phyloP scores from a whole-genome alignment of 2,329 filamentous ascomycete genomes.

The Dothistroma septosporum region DNA sequence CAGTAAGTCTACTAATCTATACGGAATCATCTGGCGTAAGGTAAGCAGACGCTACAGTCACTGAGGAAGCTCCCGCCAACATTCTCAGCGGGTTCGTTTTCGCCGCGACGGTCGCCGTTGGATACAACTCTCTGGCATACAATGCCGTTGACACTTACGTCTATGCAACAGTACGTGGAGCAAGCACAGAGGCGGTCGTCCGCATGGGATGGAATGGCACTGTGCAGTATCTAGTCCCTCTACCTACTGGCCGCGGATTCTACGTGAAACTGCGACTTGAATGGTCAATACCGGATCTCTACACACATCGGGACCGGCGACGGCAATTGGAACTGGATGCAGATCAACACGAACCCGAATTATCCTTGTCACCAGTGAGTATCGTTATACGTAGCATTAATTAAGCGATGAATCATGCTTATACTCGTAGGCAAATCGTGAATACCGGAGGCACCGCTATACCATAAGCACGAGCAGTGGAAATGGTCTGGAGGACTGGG shows the following conservation, averaged over 20 bases:
- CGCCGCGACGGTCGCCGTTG: neutral
- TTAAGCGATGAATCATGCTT: neutral
- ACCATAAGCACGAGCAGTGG: neutral
- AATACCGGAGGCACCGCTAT: neutral
- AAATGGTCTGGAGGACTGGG: constrained; percentile 14
- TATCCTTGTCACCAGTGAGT: constrained; percentile 5
- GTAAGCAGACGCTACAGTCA: constrained; percentile 1
- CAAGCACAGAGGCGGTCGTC: constrained; percentile 1
- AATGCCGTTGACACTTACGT: constrained; percentile 14
- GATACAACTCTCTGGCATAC: constrained; percentile 13
- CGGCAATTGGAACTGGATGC: neutral
- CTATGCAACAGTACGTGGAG: constrained; percentile 13
- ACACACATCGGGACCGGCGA: constrained; percentile 3
- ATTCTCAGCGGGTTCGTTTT: no score
- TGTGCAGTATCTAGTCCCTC: constrained; percentile 1
- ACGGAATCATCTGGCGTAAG: constrained; percentile 1
- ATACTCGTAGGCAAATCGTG: constrained; percentile 14
- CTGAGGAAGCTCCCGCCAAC: neutral
- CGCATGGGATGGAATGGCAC: constrained; percentile 8
- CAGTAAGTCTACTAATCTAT: neutral
- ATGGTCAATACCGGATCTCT: constrained; percentile 12
- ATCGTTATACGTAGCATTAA: neutral
- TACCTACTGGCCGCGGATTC: constrained; percentile 2
- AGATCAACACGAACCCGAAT: constrained; percentile 11
- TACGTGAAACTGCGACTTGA: constrained; percentile 11